Evolutionary conservation across 2,329 filamentous ascomycete species (phyloP).

Genomic region (Chaetothyriales sp.): DNA sequence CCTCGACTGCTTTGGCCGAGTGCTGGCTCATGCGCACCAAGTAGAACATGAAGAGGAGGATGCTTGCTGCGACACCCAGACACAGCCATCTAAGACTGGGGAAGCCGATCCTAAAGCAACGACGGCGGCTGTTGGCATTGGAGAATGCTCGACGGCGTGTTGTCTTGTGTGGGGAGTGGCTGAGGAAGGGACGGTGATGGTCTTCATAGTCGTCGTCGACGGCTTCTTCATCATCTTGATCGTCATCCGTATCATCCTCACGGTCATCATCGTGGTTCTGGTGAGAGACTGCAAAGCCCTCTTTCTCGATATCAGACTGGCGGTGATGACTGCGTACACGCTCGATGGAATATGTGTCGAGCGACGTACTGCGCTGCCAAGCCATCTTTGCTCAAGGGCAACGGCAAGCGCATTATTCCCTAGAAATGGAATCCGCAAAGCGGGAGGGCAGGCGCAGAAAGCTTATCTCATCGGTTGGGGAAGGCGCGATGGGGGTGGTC

Average conservation of each 20-base stretch:
- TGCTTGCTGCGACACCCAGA: constrained; percentile 49
- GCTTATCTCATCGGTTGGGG: background rate
- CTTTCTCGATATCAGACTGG: constrained; percentile 16
- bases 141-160: constrained; percentile 25
- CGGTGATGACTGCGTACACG: constrained; percentile 12
- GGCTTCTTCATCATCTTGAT: constrained; percentile 6
- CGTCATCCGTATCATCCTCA: constrained; percentile 5
- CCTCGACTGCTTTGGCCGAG: constrained; percentile 47
- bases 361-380: constrained; percentile 15
- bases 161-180: constrained; percentile 24
- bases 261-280: constrained; percentile 7
- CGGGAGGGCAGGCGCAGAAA: background rate
- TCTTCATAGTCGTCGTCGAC: background rate
- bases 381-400: constrained; percentile 8
- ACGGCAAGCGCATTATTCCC: background rate
- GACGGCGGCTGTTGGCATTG: constrained; percentile 21
- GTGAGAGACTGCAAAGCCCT: constrained; percentile 4
- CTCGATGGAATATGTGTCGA: constrained; percentile 8
- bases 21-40: constrained; percentile 59
- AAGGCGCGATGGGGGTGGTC: background rate
- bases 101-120: constrained; percentile 40
- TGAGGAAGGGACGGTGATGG: constrained; percentile 34
- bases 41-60: constrained; percentile 62
- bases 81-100: constrained; percentile 67
- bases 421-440: background rate